Conservation (phyloP, 108 stramenopile genomes). For the Nitzschia sp. region DNA sequence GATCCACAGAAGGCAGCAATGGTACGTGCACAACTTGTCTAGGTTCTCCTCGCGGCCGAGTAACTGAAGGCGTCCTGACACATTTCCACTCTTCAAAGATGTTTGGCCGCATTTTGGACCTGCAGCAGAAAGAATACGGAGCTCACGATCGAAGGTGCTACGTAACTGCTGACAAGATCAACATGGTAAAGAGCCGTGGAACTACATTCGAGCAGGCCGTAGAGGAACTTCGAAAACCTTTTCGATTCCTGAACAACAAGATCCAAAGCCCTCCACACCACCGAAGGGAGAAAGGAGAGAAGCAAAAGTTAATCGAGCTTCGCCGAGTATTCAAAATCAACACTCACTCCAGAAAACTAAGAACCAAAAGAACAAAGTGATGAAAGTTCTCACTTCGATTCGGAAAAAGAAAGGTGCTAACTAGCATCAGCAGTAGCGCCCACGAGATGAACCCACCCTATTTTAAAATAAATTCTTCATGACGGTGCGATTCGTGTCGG, state of each 20-base stretch:
- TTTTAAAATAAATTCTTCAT: too few relatives aligned
- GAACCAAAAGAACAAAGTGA: conserved; percentile 19
- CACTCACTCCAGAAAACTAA: not conserved
- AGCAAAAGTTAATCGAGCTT: not conserved
- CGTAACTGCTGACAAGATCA: conserved; percentile 38
- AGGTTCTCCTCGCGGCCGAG: too few relatives aligned
- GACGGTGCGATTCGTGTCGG: too few relatives aligned
- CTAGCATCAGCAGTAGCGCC: too few relatives aligned
- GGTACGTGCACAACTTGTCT: conserved; percentile 30
- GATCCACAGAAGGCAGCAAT: conserved; percentile 35
- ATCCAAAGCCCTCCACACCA: not conserved
- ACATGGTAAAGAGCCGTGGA: conserved; percentile 32
- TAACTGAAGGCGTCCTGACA: not conserved
- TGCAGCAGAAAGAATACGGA: conserved; percentile 40
- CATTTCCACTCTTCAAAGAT: conserved; percentile 18
- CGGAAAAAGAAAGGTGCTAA: conserved; percentile 33
- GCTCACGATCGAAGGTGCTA: conserved; percentile 30
- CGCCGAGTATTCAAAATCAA: not conserved
- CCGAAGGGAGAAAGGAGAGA: not conserved
- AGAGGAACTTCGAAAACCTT: conserved; percentile 33
- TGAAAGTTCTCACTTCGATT: conserved; percentile 30
- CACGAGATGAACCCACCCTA: too few relatives aligned
- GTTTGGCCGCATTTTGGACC: conserved; percentile 36
- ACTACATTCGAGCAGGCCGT: conserved; percentile 28
- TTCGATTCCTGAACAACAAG: conserved; percentile 7